Evolutionary conservation across 2,329 filamentous ascomycete species (phyloP), one percentile per base, ranked within the genome.

Genomic region (Exophiala alcalophila): DNA sequence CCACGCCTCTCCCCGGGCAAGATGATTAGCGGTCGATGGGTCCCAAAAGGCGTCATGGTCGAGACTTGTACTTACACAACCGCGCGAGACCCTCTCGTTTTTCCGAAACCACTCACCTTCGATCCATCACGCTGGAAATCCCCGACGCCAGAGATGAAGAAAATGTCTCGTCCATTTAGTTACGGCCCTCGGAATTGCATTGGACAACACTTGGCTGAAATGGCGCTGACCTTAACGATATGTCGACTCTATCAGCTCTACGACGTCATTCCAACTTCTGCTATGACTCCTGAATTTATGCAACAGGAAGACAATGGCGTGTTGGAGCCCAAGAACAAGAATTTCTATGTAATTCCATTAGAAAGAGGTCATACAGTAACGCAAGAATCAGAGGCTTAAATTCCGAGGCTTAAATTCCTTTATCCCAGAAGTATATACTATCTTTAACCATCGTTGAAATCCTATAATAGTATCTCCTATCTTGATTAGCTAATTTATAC

Each of bases 81-180:
- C 11, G 33, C 21, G 9, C 57, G 62, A 10, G 65, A 66, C 16
- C 44, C 48, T 3, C 36, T 58, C 0, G 55, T 65, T 0, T 67
- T 66, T 28, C 32, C 24, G 5, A 51, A 59, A 2, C 56, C 58
- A 7, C 18, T 41, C 14, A 38, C 12, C 5, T 66, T 64, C 44
- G 55, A 61, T 23, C 65, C 63, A 6, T 58, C 59, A 2, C 46
- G 63, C n/a, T 64, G 63, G 63, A 20, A 62, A 4, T 49, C 38
- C 29, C 20, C 34, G 2, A 26, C 18, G 12, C 45, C 34, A 5
- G 47, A 58, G 16, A 14, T 52, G 5, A 34, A 39, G 5, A 57
- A 63, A 35, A 63, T 63, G 60, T 23, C 33, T 25, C 33, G 33
- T 11, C 33, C 33, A 24, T 36, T 36, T 16, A 25, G 33, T 15